Evolutionary conservation across 176 grass and related monocot species (phyloP), one percentile per base, ranked within the genome.

Genomic region (Triticum timopheevii): DNA sequence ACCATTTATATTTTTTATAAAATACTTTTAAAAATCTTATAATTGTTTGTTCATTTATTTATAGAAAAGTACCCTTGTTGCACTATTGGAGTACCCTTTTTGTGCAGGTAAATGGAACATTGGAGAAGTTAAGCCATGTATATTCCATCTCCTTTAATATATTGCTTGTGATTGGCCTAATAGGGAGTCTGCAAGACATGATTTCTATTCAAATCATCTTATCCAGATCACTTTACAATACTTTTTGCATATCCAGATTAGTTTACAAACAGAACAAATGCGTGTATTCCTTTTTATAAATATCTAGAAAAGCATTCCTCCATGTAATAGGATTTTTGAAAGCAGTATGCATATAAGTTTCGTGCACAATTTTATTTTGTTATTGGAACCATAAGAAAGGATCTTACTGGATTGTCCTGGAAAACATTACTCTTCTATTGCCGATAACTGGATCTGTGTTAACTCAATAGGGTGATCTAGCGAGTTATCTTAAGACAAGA

Each of bases 391-490:
- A 20, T 71, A 71, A 20, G 68, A 71, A 22, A 40, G 0, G 40
- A 13, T 72, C 36, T 20, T 72, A 40, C 4, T 13, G 4, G 36
- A 40, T 40, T 64, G 33, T 76, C 72, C 19, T 72, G 42, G 36
- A 82, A 9, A 30, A n/a, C 82, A 84, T 75, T 19, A 4, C 7
- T 72, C 23, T 80, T 85, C 10, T 88, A 33, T 30, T 9, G 42
- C 71, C 3, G 16, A 71, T 81, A 20, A 84, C 5, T 77, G 20
- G 34, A 65, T 36, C 10, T 27, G 5, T 45, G 52, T 92, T 69
- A 58, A 40, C 36, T 90, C 17, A 82, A 69, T 83, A 98, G 96
- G 96, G 93, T 63, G 92, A 98, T 88, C 85, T 98, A 80, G 92
- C 84, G 72, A 94, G 85, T 76, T 96, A 98, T 87, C 82, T 98